Percentiles rank a stretch among this genome's conserved stretches.
Conservation (phyloP, 2,329 filamentous ascomycete species). For the Coniochaeta sp. region DNA sequence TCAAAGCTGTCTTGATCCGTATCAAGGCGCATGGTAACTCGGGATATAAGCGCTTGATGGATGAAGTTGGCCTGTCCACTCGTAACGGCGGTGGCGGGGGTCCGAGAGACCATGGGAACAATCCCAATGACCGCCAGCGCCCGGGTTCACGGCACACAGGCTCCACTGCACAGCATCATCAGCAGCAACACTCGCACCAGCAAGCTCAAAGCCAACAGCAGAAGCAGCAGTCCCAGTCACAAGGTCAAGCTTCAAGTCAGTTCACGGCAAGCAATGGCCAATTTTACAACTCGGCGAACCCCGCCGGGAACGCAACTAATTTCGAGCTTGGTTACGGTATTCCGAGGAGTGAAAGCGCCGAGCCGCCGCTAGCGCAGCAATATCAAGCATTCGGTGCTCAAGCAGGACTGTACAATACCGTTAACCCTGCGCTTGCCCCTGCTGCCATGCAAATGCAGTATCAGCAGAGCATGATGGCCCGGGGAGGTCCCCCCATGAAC, state of each 20-base stretch:
- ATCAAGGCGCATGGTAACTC: constrained; percentile 83
- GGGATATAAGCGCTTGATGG: constrained; percentile 98
- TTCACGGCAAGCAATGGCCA: constrained; percentile 26
- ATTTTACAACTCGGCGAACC: constrained; percentile 45
- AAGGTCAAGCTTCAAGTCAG: constrained; percentile 11
- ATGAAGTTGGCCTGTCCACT: constrained; percentile 87
- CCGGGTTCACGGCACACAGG: constrained; percentile 48
- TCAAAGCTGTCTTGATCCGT: constrained; percentile 78
- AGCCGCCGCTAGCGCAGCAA: constrained; percentile 33
- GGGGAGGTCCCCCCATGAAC: constrained; percentile 44
- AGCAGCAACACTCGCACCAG: constrained; percentile 24
- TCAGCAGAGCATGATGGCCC: constrained; percentile 49
- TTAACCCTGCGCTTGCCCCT: constrained; percentile 35
- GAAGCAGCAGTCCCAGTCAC: constrained; percentile 17
- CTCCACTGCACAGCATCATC: constrained; percentile 32
- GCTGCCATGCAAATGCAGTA: constrained; percentile 48
- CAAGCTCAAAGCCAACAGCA: constrained; percentile 21
- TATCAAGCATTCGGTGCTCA: constrained; percentile 45
- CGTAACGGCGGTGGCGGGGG: constrained; percentile 35
- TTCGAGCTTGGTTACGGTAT: constrained; percentile 46
- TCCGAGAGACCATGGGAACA: constrained; percentile 35
- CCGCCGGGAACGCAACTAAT: constrained; percentile 27
- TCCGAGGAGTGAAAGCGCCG: constrained; percentile 44
- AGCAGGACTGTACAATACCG: constrained; percentile 36
- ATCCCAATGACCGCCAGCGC: constrained; percentile 41